These are phyloP conservation scores for Botrytis fabae DNA, from an alignment of 2,329 filamentous ascomycete genomes.

Conservation along the genomic window DNA sequence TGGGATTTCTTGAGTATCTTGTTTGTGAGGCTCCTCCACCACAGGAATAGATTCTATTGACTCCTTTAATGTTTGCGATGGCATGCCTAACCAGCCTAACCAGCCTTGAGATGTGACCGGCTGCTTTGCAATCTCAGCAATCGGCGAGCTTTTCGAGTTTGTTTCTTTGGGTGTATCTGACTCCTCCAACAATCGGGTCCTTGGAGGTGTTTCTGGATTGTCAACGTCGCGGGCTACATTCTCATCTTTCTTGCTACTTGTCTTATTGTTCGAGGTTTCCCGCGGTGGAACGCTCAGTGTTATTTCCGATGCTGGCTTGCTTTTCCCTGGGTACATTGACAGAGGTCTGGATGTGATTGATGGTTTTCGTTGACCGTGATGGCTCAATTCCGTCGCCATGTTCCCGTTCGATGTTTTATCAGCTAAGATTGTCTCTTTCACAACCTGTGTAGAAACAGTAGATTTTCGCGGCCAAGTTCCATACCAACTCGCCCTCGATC, in stretches of 20 bases:
- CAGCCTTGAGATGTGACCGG: conserved; percentile 49
- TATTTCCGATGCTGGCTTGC: conserved; percentile 40
- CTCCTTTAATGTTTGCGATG: conserved; percentile 30
- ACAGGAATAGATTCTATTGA: conserved; percentile 14
- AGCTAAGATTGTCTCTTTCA: conserved; percentile 60
- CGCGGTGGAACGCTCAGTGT: conserved; percentile 33
- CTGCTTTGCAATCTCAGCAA: conserved; percentile 20
- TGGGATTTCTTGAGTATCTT: conserved; percentile 15
- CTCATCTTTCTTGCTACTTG: conserved; percentile 22
- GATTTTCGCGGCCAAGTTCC: conserved; percentile 58
- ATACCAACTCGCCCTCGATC: conserved; percentile 55
- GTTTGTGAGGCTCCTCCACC: conserved; percentile 19
- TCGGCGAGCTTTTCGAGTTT: neutral
- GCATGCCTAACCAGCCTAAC: conserved; percentile 53
- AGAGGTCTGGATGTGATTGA: conserved; percentile 34
- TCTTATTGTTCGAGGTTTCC: conserved; percentile 17
- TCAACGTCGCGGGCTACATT: conserved; percentile 13
- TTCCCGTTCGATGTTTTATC: conserved; percentile 40
- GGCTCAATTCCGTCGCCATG: conserved; percentile 35
- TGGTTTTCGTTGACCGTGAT: conserved; percentile 36
- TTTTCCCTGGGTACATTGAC: conserved; percentile 40
- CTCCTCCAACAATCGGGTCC: conserved; percentile 13
- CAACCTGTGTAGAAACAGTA: conserved; percentile 58
- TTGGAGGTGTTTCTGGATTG: conserved; percentile 12
- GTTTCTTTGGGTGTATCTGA: conserved; percentile 15